Percentiles rank a stretch among this genome's conserved stretches.
phyloP scores from a whole-genome alignment of 2,329 filamentous ascomycete species.

The Neopestalotiopsis rosae region DNA sequence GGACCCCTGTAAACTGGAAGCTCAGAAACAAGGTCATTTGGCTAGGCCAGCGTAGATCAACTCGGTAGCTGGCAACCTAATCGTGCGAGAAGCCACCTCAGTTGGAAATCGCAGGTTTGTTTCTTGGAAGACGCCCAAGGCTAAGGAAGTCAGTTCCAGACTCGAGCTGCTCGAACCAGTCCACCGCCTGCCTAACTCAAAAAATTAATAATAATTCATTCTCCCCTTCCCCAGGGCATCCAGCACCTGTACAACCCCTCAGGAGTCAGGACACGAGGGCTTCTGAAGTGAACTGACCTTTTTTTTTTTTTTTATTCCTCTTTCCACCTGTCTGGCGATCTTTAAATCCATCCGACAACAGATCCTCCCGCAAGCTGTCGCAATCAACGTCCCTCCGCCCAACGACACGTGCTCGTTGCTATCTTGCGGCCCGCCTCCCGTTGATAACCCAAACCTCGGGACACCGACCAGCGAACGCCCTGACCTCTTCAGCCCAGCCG shows the following conservation, averaged over 20 bases:
- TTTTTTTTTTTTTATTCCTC: not conserved
- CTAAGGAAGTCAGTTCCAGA: not conserved
- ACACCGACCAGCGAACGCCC: not conserved
- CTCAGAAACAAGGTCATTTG: slow-evolving; percentile 9
- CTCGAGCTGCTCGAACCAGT: not conserved
- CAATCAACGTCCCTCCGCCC: not conserved
- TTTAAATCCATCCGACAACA: not conserved
- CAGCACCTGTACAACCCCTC: not conserved
- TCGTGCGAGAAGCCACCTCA: slow-evolving; percentile 2
- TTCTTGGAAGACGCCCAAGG: not conserved
- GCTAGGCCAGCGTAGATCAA: slow-evolving; percentile 18
- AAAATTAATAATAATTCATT: not conserved
- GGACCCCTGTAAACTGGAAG: not conserved
- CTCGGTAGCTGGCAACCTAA: not conserved
- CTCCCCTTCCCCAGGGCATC: not conserved
- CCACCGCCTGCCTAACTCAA: slow-evolving; percentile 20
- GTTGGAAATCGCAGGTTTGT: slow-evolving; percentile 6
- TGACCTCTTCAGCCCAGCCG: not conserved
- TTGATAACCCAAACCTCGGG: not conserved
- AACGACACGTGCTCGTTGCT: not conserved
- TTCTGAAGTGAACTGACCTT: not conserved
- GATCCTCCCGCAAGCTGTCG: not conserved
- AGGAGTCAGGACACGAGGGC: not conserved
- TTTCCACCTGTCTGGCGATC: not conserved
- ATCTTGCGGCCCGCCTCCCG: not conserved